Conservation (phyloP, 2,329 filamentous ascomycete genomes). For the Xylaria sp. region DNA sequence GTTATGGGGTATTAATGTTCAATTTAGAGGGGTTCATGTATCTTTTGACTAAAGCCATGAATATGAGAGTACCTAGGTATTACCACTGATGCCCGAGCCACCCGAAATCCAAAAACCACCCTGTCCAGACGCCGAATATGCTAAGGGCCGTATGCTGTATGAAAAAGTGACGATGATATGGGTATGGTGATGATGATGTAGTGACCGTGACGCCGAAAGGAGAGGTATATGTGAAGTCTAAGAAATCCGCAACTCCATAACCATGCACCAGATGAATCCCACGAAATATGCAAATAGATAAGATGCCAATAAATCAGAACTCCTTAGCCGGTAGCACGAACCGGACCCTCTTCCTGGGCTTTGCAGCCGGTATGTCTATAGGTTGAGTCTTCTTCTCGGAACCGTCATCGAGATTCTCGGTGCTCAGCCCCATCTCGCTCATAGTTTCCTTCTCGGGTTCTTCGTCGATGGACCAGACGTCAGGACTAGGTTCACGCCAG, state of each 20-base stretch:
- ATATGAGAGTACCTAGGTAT: conserved; percentile 15
- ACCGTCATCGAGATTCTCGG: conserved; percentile 46
- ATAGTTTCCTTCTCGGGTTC: conserved; percentile 65
- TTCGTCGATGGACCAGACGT: conserved; percentile 70
- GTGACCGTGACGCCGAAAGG: conserved; percentile 23
- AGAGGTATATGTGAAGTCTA: conserved; percentile 14
- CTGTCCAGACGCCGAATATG: conserved; percentile 31
- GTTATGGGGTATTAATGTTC: conserved; percentile 6
- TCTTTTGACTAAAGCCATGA: conserved; percentile 20
- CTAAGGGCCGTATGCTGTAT: conserved; percentile 24
- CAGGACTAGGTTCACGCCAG: conserved; percentile 68
- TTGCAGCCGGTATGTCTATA: conserved; percentile 57
- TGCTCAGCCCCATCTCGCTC: conserved; percentile 55
- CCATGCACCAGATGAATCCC: conserved; percentile 31
- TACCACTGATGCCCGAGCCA: conserved; percentile 18
- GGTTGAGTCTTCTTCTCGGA: conserved; percentile 47
- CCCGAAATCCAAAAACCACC: conserved; percentile 4
- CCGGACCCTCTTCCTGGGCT: conserved; percentile 66
- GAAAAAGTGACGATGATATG: conserved; percentile 12
- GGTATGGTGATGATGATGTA: conserved; percentile 26
- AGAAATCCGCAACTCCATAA: conserved; percentile 27
- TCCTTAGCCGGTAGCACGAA: conserved; percentile 62
- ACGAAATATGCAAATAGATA: conserved; percentile 25
- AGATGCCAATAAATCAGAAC: conserved; percentile 37
- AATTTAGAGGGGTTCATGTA: conserved; percentile 15